Conservation (phyloP, 2,329 filamentous ascomycete genomes). For the Sporothrix brasiliensis region DNA sequence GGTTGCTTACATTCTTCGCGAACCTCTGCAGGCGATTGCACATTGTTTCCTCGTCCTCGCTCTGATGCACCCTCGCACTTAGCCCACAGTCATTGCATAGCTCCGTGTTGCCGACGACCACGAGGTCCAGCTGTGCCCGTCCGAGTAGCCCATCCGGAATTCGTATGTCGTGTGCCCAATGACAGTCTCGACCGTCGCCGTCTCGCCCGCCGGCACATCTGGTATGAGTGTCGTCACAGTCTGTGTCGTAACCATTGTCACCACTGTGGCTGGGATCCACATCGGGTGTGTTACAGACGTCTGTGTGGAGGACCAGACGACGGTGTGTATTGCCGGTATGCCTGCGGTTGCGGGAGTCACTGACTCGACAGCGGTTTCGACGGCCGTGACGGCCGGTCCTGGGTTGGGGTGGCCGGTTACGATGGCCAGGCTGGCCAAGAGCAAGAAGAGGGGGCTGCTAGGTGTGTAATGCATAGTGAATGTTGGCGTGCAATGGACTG, state of each 20-base stretch:
- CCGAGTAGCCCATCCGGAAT: slow-evolving; percentile 29
- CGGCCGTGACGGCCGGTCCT: neutral
- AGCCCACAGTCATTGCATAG: slow-evolving; percentile 14
- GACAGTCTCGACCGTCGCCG: slow-evolving; percentile 25
- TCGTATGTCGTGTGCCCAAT: slow-evolving; percentile 29
- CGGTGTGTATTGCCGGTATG: neutral
- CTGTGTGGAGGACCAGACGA: slow-evolving; percentile 28
- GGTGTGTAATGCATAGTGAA: neutral
- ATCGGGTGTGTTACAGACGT: slow-evolving; percentile 25
- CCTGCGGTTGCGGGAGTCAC: neutral
- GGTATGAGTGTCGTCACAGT: slow-evolving; percentile 25
- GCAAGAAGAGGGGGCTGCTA: neutral
- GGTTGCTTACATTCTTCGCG: neutral
- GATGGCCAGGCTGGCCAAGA: neutral
- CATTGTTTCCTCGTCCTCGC: neutral
- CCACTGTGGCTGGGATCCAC: slow-evolving; percentile 27
- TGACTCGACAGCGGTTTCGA: neutral
- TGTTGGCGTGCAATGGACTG: too few relatives aligned
- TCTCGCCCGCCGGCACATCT: neutral
- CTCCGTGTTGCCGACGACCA: slow-evolving; percentile 29
- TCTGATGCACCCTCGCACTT: neutral
- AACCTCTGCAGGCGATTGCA: neutral
- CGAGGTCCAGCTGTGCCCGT: slow-evolving; percentile 32
- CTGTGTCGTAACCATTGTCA: slow-evolving; percentile 28
- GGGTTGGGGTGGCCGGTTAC: neutral